A percentile compares a stretch with the other conserved stretches of the same genome.
phyloP scores from a whole-genome alignment of 1,284 basidiomycete species.

The Stygiomarasmius scandens region DNA sequence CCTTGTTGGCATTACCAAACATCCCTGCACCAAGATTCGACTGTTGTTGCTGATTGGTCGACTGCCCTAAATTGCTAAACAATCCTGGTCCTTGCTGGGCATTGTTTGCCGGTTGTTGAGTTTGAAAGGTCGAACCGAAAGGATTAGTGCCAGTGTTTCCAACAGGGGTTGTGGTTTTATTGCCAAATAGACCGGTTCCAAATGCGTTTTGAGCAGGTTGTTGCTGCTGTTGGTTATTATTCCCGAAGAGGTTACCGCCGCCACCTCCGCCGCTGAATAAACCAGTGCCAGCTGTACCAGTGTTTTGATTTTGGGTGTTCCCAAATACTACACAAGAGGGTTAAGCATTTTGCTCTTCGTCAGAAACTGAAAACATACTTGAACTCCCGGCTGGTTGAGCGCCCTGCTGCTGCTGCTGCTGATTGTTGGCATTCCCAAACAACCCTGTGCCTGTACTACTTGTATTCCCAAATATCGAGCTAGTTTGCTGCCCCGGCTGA shows the following conservation, averaged over 20 bases:
- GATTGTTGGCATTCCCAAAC: conserved; percentile 47
- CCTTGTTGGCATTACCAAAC: conserved; percentile 44
- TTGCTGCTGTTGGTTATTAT: conserved; percentile 28
- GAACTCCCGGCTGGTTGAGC: conserved; percentile 21
- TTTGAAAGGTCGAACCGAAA: conserved; percentile 39
- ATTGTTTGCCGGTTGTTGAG: conserved; percentile 30
- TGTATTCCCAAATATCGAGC: conserved; percentile 24
- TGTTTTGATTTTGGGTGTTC: conserved; percentile 13
- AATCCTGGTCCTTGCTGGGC: conserved; percentile 14
- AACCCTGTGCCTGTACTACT: conserved; percentile 35
- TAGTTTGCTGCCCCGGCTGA: conserved; percentile 27
- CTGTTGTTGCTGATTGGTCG: conserved; percentile 22
- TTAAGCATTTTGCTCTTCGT: background rate
- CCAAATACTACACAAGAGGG: conserved; percentile 17
- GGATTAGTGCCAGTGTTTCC: conserved; percentile 33
- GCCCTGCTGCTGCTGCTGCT: conserved; percentile 34
- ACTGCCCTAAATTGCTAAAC: conserved; percentile 39
- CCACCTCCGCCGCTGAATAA: conserved; percentile 24
- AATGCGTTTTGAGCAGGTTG: conserved; percentile 16
- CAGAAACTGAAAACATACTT: background rate
- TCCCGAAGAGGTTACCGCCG: conserved; percentile 22
- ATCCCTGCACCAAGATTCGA: conserved; percentile 37
- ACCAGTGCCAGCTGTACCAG: conserved; percentile 9
- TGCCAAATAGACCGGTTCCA: conserved; percentile 24
- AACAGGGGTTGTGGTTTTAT: conserved; percentile 17